Base-by-base conservation (phyloP, 2,329 filamentous ascomycete species). In the Fusarium drepaniforme region DNA sequence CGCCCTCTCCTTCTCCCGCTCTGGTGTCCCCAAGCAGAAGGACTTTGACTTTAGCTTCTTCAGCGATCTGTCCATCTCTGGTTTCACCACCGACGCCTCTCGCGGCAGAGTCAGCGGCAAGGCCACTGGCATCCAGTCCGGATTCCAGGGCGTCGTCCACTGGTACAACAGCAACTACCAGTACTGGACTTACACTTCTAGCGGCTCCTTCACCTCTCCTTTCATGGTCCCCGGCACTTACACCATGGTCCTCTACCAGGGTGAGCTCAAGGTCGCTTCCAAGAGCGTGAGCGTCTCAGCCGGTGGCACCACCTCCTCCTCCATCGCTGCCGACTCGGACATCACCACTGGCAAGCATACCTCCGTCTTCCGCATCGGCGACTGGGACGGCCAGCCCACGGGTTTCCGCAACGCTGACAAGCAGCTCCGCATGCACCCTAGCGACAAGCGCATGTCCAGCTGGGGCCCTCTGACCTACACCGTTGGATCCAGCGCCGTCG, bases 341-440 rank as follows among this genome's bases (percentile, higher is more conserved):
- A 85, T 87, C 7, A 70, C 83, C 67, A 85, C 86, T 12, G 81
- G 84, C 12, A 84, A 86, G 6, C 86, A 86, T 53, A 88, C 83
- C 1, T 88, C 88, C 1, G 83, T 93, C 64, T 93, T 89, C 85
- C 88, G 89, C 75, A 92, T 93, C 59, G 92, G 92, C 30, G 86
- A 90, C 25, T 92, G 89, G 84, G 92, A 93, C 75, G 91, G 91
- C 57, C 86, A 90, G 81, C 90, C 90, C 23, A 88, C 85, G 8
- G 91, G 90, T 18, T 92, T 93, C 85, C 87, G 88, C 74, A 93
- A 94, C 78, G 91, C 91, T 16, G 91, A 88, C 65, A 92, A 92
- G 77, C 89, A 92, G 79, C 86, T 90, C 16, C 87, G 90, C 62
- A 93, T 93, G 91, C 92, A 93, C 79, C 92, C 91, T 4, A 90